Base-by-base conservation (phyloP, 192 early-diverging fungal genomes). In the Backusella circina region DNA sequence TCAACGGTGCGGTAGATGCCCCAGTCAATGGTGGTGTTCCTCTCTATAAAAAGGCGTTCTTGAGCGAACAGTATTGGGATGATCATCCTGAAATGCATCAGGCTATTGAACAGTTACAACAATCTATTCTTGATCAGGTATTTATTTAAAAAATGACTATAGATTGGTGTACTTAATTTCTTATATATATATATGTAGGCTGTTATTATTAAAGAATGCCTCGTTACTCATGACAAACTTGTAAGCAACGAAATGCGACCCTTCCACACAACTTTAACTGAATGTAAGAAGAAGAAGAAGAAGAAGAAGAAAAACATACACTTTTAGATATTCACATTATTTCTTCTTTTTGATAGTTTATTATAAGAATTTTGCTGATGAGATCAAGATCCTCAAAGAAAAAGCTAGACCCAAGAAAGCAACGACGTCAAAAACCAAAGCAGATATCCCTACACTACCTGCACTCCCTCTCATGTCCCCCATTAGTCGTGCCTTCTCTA, bases 1-100 rank as follows among this genome's bases (percentile, higher is more conserved):
- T 95, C n/a, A 93, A 93, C 67, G 93, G 93, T 37, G 90, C 93
- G 3, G 88, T 95, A 0, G 93, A 95, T 84, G 93, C 93, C 9
- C 93, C 93, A 9, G 91, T 95, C 1, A 95, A 95, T 83, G 93
- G 93, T 31, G 93, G 93, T 33, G 83, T 95, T 3, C 88, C 89
- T 28, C 90, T 95, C 88, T 95, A 95, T 75, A 82, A 84, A 70
- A 85, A 81, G 35, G 91, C 93, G 0, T 94, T 94, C 75, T 79
- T 94, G 30, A 75, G 74, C 16, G 64, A 76, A 5, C 73, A 77
- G n/a, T 89, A 84, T 72, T 70, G 68, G 44, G 71, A 72, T 16
- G 38, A 83, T 15, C 72, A 88, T 71, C 78, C 84, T 28, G 84
- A 88, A 36, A 86, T 80, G 41, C 77, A 70, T 47, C 32, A 71